A percentile compares a stretch with the other conserved stretches of the same genome.
Evolutionary conservation across 305 asterid species (phyloP).

Genomic region (Fraxinus greggii): DNA sequence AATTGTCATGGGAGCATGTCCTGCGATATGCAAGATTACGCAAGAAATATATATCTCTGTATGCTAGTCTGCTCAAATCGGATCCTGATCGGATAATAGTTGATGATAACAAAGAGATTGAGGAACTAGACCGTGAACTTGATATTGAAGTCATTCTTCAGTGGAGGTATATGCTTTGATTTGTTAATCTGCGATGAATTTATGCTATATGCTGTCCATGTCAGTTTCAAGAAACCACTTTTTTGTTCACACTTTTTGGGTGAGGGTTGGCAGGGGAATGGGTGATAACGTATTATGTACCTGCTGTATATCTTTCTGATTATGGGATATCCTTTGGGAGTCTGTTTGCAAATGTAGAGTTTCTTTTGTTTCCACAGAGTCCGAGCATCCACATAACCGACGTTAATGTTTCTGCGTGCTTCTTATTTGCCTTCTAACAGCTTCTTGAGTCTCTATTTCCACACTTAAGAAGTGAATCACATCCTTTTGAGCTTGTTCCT

Average conservation of each 20-base stretch:
- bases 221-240: background rate
- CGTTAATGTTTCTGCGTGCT: background rate
- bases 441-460: constrained; percentile 1
- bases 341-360: background rate
- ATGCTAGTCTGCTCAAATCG: constrained; percentile 76
- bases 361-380: constrained; percentile 5
- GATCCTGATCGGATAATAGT: constrained; percentile 65
- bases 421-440: constrained; percentile 4
- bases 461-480: constrained; percentile 7
- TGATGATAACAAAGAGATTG: constrained; percentile 79
- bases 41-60: constrained; percentile 76
- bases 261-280: constrained; percentile 12
- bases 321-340: background rate
- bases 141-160: constrained; percentile 85
- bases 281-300: background rate
- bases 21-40: constrained; percentile 68
- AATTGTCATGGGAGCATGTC: constrained; percentile 90
- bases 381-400: background rate
- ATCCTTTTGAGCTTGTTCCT: background rate
- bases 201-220: constrained; percentile 16
- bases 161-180: constrained; percentile 66
- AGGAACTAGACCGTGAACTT: constrained; percentile 83
- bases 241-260: background rate
- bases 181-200: constrained; percentile 15
- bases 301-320: background rate